These are phyloP conservation scores for Podochytrium sp. DNA, from an alignment of 192 early-diverging fungal species.

Conservation along the genomic window DNA sequence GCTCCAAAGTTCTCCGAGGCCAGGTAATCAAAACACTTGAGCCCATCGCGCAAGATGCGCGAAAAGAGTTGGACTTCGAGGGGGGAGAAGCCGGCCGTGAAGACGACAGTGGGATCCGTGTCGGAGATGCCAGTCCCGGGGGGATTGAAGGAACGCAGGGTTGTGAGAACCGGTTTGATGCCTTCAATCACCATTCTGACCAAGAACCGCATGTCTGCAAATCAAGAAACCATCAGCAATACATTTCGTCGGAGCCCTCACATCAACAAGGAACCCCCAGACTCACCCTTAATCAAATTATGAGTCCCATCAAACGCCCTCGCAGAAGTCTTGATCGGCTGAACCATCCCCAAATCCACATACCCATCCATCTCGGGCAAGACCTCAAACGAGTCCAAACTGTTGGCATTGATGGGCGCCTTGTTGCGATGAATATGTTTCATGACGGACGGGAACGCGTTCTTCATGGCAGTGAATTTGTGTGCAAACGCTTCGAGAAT, in stretches of 20 bases:
- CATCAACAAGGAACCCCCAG: background rate
- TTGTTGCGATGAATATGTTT: conserved; percentile 31
- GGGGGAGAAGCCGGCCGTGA: conserved; percentile 69
- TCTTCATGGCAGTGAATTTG: conserved; percentile 74
- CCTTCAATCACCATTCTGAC: conserved; percentile 91
- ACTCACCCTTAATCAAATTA: conserved; percentile 76
- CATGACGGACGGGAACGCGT: conserved; percentile 62
- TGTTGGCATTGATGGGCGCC: conserved; percentile 13
- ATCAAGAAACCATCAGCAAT: background rate
- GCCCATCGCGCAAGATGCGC: conserved; percentile 72
- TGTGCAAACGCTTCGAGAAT: conserved; percentile 85
- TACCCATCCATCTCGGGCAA: conserved; percentile 47
- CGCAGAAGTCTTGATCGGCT: conserved; percentile 56
- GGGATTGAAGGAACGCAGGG: conserved; percentile 75
- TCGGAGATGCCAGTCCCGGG: conserved; percentile 41
- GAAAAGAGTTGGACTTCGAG: conserved; percentile 77
- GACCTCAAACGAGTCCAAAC: conserved; percentile 18
- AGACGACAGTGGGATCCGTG: conserved; percentile 26
- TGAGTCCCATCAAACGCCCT: conserved; percentile 54
- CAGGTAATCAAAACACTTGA: conserved; percentile 85
- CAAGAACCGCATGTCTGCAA: conserved; percentile 80
- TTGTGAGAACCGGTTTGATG: conserved; percentile 78
- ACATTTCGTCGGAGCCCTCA: background rate
- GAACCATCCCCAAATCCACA: conserved; percentile 57
- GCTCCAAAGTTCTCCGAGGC: conserved; percentile 66